A percentile compares a stretch with the other conserved stretches of the same genome.
Evolutionary conservation across 2,329 filamentous ascomycete genomes (phyloP).

Genomic region (Lachnellula subtilissima): DNA sequence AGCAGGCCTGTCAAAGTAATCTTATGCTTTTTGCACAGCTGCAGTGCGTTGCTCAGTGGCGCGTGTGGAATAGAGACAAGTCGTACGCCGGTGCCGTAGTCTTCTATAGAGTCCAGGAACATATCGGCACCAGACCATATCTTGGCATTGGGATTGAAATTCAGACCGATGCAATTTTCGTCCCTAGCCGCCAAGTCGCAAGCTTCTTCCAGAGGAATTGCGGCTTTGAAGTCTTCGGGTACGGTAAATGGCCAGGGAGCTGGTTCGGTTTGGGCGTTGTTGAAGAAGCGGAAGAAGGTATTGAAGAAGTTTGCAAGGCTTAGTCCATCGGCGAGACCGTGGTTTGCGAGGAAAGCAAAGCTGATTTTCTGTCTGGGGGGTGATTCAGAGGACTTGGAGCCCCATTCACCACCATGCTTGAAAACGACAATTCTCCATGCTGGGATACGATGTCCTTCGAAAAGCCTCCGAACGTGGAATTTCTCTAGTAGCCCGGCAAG

Average conservation of each 20-base stretch:
- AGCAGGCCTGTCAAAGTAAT: constrained; percentile 10
- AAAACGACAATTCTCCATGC: constrained; percentile 9
- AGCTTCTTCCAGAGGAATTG: neutral
- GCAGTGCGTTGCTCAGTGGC: neutral
- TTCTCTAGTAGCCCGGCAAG: neutral
- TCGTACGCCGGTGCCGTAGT: neutral
- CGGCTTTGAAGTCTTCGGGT: neutral
- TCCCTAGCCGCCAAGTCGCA: neutral
- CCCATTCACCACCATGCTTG: constrained; percentile 4
- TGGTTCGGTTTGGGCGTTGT: neutral
- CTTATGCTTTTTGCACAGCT: neutral
- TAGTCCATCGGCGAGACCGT: neutral
- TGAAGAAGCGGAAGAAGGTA: neutral
- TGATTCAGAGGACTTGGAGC: neutral
- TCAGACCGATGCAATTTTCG: neutral
- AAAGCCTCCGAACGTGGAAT: neutral
- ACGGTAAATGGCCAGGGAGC: neutral
- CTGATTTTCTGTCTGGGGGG: constrained; percentile 1
- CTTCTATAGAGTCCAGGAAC: neutral
- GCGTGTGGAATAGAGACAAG: neutral
- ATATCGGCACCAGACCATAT: neutral
- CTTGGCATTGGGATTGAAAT: neutral
- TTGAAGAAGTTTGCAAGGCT: neutral
- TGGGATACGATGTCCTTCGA: constrained; percentile 2
- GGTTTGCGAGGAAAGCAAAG: constrained; percentile 1